These are phyloP conservation scores for Puya raimondii DNA, from an alignment of 176 grass and related monocot species.

Conservation along the genomic window DNA sequence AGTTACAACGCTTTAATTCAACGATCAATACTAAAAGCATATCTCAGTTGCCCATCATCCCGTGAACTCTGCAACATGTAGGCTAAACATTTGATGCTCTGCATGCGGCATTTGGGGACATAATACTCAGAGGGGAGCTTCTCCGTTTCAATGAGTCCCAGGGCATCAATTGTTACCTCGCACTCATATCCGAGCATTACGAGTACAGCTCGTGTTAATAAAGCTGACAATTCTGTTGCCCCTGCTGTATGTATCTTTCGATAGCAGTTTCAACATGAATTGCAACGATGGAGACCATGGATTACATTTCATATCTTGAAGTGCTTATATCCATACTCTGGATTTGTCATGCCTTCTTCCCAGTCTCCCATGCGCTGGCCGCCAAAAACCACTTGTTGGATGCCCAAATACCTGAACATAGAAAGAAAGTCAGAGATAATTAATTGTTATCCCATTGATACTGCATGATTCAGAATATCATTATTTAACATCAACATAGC, in stretches of 20 bases:
- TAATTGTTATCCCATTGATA: too few species aligned
- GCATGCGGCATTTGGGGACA: not conserved
- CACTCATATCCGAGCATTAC: not conserved
- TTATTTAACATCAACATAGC: not conserved
- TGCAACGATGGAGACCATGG: not conserved
- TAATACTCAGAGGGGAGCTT: not conserved
- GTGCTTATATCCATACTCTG: slow-evolving; percentile 67
- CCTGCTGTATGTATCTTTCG: not conserved
- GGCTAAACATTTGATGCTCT: not conserved
- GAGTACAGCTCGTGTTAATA: not conserved
- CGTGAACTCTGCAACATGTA: not conserved
- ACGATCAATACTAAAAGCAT: too few species aligned
- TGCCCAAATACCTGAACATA: slow-evolving; percentile 57
- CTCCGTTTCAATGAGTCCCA: not conserved
- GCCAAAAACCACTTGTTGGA: slow-evolving; percentile 76
- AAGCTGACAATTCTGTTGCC: not conserved
- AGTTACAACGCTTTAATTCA: too few species aligned
- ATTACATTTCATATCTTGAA: slow-evolving; percentile 53
- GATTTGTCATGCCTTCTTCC: slow-evolving; percentile 81
- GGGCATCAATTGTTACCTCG: not conserved
- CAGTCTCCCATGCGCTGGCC: slow-evolving; percentile 61
- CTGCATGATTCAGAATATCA: too few species aligned
- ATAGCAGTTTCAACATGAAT: not conserved
- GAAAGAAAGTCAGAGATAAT: not conserved
- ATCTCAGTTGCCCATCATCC: too few species aligned